Conservation (phyloP, 2,329 filamentous ascomycete genomes). For the Tetracladium maxilliforme region DNA sequence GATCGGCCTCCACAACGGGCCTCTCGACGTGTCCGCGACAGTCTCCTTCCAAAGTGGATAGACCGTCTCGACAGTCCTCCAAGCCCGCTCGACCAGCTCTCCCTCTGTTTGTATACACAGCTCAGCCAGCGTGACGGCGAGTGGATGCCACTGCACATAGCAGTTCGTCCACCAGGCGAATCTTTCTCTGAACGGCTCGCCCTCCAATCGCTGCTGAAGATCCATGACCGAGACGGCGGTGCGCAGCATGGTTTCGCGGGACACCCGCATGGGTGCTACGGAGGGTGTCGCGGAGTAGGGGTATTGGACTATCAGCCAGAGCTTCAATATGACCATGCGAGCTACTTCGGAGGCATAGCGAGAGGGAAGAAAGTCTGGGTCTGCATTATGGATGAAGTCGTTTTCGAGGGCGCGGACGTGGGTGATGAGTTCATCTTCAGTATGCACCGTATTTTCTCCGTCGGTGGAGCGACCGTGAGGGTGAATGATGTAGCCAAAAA, state of each 20-base stretch:
- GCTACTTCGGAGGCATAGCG: conserved; percentile 22
- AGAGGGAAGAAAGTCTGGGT: conserved; percentile 17
- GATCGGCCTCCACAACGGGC: conserved; percentile 37
- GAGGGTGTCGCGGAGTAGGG: conserved; percentile 11
- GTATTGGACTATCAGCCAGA: conserved; percentile 30
- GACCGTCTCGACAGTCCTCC: conserved; percentile 28
- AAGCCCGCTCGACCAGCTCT: conserved; percentile 29
- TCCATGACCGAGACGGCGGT: conserved; percentile 31
- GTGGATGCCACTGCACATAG: conserved; percentile 39
- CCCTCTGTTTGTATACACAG: conserved; percentile 31
- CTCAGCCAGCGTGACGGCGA: conserved; percentile 35
- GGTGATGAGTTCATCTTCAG: too few relatives aligned
- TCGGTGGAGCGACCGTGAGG: too few relatives aligned
- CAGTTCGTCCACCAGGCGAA: conserved; percentile 32
- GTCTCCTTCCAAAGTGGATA: conserved; percentile 25
- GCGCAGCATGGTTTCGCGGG: conserved; percentile 25
- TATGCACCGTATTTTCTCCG: too few relatives aligned
- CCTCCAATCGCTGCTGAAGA: conserved; percentile 11
- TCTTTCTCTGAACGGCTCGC: conserved; percentile 18
- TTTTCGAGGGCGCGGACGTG: too few relatives aligned
- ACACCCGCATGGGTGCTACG: conserved; percentile 3
- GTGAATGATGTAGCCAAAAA: too few relatives aligned
- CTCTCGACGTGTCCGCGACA: conserved; percentile 33
- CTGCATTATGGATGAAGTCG: too few relatives aligned
- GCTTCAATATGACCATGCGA: conserved; percentile 26